Evolutionary conservation across 805 yeast genomes (phyloP).

Genomic region (Sugiyamaella chiloensis): DNA sequence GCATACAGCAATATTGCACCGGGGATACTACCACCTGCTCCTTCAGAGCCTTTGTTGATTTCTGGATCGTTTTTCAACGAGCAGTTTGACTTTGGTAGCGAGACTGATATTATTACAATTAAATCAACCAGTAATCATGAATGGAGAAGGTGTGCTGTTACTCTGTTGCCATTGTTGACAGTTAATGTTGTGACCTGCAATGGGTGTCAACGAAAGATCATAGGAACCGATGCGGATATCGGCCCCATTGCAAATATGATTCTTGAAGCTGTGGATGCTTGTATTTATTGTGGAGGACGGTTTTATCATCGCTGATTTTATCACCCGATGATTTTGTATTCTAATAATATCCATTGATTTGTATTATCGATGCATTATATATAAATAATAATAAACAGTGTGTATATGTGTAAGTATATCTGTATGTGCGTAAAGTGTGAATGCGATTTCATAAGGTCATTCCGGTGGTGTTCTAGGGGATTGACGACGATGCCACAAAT

Average conservation of each 20-base stretch:
- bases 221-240: no score
- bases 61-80: constrained; percentile 23
- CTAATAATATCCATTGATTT: no score
- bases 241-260: no score
- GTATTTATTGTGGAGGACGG: constrained; percentile 29
- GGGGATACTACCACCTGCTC: neutral
- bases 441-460: no score
- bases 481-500: no score
- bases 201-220: constrained; percentile 28
- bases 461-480: no score
- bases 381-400: no score
- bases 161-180: constrained; percentile 33
- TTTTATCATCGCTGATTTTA: constrained; percentile 19
- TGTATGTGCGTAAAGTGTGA: no score
- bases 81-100: constrained; percentile 21
- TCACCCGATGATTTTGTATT: no score
- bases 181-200: constrained; percentile 27
- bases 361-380: no score
- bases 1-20: neutral
- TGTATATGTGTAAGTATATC: no score
- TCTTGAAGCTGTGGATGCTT: constrained; percentile 27
- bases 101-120: constrained; percentile 12
- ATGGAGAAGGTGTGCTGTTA: constrained; percentile 37
- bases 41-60: neutral
- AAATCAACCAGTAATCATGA: constrained; percentile 27